Base-by-base conservation (phyloP, 2,329 filamentous ascomycete species). In the Colletotrichum graminicola region DNA sequence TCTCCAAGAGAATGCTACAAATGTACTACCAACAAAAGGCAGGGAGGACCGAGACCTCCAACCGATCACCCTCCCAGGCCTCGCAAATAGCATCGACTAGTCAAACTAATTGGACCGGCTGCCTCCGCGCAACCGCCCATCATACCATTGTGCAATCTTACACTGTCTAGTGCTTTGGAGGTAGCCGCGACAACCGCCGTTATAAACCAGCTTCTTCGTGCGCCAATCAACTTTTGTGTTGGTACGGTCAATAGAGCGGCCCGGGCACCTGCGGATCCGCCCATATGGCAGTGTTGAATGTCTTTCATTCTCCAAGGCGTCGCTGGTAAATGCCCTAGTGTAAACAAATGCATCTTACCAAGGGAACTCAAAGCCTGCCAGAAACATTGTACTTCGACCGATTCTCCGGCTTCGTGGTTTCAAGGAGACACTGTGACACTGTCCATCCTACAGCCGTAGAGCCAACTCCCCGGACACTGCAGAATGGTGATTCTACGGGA, bases 401-500 rank as follows among this genome's bases (percentile, higher is more conserved):
- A 7, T 51, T n/a, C 23, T 29, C 36, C 34, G 51, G 7, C 45
- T n/a, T 7, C 43, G 5, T 34, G n/a, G n/a, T 10, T 66, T 34
- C 2, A 43, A 18, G 3, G 5, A 4, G 29, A 29, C 2, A 2
- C 47, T 34, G 26, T 16, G 29, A 29, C 2, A 2, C 47, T 34
- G 26, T 16, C 32, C 49, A 18, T 14, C 56, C 29, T 12, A 29
- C 57, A 29, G 18, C 29, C 6, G 8, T 36, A 7, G 57, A 49
- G 11, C 5, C 21, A 41, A 51, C 14, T 16, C 36, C 26, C 21
- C 49, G 51, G 34, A 71, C n/a, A 71, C 57, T 45, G 52, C 39
- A 51, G 67, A 45, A 49, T 62, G 51, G 63, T 41, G 45, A 21
- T 56, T 71, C n/a, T 67, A 67, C 21, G 21, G 36, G 39, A 61